phyloP scores from a whole-genome alignment of 257 asterid genomes.

The Echium plantagineum region DNA sequence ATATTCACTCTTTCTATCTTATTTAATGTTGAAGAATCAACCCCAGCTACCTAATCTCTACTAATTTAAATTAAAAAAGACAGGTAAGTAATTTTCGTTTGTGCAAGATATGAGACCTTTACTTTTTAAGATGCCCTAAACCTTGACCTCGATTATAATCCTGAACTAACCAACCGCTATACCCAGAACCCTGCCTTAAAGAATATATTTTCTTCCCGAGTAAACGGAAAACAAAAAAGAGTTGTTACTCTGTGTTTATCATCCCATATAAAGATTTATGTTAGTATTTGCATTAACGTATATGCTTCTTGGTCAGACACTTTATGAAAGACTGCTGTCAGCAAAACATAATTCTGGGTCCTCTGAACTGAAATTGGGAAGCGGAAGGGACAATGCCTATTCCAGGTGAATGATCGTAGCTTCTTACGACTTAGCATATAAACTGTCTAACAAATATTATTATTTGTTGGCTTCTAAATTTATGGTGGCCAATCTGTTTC shows the following conservation, averaged over 20 bases:
- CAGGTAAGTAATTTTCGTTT: too few species aligned
- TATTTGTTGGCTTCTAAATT: background rate
- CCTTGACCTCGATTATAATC: background rate
- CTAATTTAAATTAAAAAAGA: too few species aligned
- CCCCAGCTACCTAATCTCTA: background rate
- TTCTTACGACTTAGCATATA: background rate
- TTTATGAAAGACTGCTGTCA: conserved; percentile 35
- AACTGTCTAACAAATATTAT: background rate
- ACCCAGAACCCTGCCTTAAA: too few species aligned
- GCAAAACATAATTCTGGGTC: conserved; percentile 34
- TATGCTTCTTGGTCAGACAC: conserved; percentile 14
- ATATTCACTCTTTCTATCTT: conserved; percentile 1
- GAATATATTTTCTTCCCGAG: too few species aligned
- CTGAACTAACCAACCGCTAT: too few species aligned
- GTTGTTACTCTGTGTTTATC: too few species aligned
- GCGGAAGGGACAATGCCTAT: conserved; percentile 27
- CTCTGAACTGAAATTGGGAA: conserved; percentile 26
- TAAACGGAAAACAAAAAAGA: too few species aligned
- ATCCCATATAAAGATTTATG: background rate
- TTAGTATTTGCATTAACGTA: background rate
- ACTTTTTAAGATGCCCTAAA: background rate
- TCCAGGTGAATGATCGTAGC: conserved; percentile 20
- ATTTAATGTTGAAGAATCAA: background rate
- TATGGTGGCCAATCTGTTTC: background rate
- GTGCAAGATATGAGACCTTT: too few species aligned